Conservation (phyloP, 2,329 filamentous ascomycete genomes). For the Periconia sp. region DNA sequence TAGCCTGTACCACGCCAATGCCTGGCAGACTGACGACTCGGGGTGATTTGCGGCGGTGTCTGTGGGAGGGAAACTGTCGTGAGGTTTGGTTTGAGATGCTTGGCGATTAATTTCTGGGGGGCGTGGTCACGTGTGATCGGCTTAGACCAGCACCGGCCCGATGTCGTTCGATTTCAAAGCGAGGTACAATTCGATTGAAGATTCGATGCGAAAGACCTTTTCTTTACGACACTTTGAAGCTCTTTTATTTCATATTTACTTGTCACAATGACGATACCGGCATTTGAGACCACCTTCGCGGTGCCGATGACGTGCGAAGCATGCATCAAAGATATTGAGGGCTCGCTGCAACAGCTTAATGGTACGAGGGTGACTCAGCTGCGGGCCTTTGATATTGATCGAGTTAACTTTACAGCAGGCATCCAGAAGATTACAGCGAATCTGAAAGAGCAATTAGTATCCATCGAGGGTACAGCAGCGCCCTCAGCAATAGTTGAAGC, state of each 20-base stretch:
- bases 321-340: conserved; percentile 86
- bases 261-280: conserved; percentile 37
- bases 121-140: conserved; percentile 14
- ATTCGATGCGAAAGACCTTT: conserved; percentile 4
- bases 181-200: conserved; percentile 8
- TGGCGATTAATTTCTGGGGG: conserved; percentile 16
- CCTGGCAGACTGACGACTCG: no score
- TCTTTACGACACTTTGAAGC: conserved; percentile 15
- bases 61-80: no score
- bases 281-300: conserved; percentile 82
- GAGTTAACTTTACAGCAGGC: conserved; percentile 57
- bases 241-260: not conserved
- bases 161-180: conserved; percentile 40
- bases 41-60: no score
- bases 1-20: no score
- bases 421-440: conserved; percentile 84
- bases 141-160: conserved; percentile 3
- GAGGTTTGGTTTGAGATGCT: conserved; percentile 15
- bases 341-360: conserved; percentile 74
- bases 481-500: conserved; percentile 88
- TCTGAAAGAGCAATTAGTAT: conserved; percentile 81
- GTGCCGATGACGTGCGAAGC: conserved; percentile 91
- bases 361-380: conserved; percentile 51
- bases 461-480: conserved; percentile 86
- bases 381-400: not conserved